These are phyloP conservation scores for Sporopachydermia lactativora DNA, from an alignment of 805 yeast genomes.

Conservation along the genomic window DNA sequence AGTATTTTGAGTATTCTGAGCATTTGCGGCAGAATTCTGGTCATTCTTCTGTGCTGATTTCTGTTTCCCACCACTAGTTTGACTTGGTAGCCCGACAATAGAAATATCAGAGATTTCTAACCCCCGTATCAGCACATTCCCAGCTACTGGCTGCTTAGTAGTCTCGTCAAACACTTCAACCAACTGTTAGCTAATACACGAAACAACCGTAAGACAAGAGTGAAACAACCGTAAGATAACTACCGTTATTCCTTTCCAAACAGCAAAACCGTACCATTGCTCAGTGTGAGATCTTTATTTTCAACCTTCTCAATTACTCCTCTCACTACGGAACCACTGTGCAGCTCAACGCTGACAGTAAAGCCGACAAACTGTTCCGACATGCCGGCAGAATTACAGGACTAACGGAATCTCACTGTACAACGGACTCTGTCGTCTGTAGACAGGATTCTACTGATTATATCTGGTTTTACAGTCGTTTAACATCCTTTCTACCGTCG, in stretches of 20 bases:
- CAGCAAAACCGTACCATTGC: slow-evolving; percentile 23
- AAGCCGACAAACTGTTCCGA: slow-evolving; percentile 29
- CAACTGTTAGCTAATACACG: slow-evolving; percentile 6
- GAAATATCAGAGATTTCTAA: slow-evolving; percentile 19
- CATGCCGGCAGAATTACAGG: too few relatives aligned
- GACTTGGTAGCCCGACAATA: slow-evolving; percentile 10
- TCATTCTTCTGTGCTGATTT: too few relatives aligned
- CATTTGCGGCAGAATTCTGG: too few relatives aligned
- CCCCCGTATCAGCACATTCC: slow-evolving; percentile 18
- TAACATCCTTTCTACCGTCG: neutral
- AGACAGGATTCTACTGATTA: neutral
- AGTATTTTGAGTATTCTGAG: too few relatives aligned
- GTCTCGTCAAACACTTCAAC: slow-evolving; percentile 8
- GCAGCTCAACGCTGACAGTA: slow-evolving; percentile 29
- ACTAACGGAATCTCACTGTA: too few relatives aligned
- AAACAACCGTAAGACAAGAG: slow-evolving; percentile 8
- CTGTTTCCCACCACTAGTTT: too few relatives aligned
- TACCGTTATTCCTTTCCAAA: slow-evolving; percentile 5
- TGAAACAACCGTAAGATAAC: slow-evolving; percentile 1
- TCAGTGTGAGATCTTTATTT: slow-evolving; percentile 24
- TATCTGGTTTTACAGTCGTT: neutral
- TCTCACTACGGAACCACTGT: slow-evolving; percentile 24
- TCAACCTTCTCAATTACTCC: slow-evolving; percentile 30
- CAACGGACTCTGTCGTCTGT: too few relatives aligned
- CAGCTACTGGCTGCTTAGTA: slow-evolving; percentile 12